Evolutionary conservation across 2,329 filamentous ascomycete genomes (phyloP).

Genomic region (Coniochaeta ligniaria): DNA sequence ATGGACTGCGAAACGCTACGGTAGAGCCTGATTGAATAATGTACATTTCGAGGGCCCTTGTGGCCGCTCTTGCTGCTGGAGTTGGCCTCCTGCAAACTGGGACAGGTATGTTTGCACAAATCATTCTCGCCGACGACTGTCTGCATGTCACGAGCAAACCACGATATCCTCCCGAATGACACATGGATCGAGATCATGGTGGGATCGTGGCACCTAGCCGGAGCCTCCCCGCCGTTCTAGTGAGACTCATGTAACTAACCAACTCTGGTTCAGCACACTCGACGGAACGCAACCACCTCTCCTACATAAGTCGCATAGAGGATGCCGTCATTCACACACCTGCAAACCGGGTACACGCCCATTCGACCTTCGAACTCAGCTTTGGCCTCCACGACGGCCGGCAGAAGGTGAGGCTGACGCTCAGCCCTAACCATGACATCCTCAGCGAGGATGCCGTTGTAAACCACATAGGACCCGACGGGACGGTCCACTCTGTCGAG

Average conservation of each 20-base stretch:
- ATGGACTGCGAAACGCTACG: conserved; percentile 8
- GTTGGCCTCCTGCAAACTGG: conserved; percentile 14
- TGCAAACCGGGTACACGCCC: conserved; percentile 69
- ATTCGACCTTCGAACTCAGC: conserved; percentile 77
- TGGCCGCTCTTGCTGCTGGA: conserved; percentile 17
- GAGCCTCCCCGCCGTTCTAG: background rate
- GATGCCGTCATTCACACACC: conserved; percentile 71
- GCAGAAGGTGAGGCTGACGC: conserved; percentile 66
- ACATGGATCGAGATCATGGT: background rate
- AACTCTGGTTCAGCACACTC: conserved; percentile 53
- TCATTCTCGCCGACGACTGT: conserved; percentile 1
- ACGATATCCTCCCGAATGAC: background rate
- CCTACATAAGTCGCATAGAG: conserved; percentile 64
- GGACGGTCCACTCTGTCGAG: conserved; percentile 59
- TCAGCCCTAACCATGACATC: conserved; percentile 90
- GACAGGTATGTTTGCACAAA: conserved; percentile 14
- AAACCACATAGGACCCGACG: conserved; percentile 65
- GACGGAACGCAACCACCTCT: conserved; percentile 67
- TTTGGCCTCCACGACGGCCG: conserved; percentile 64
- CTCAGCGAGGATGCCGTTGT: conserved; percentile 70
- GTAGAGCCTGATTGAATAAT: conserved; percentile 12
- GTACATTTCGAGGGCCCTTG: conserved; percentile 19
- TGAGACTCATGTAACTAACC: conserved; percentile 1
- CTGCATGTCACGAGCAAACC: background rate
- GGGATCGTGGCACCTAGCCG: background rate